phyloP scores from a whole-genome alignment of 495 filamentous ascomycete genomes.

The Massariosphaeria phaeospora region DNA sequence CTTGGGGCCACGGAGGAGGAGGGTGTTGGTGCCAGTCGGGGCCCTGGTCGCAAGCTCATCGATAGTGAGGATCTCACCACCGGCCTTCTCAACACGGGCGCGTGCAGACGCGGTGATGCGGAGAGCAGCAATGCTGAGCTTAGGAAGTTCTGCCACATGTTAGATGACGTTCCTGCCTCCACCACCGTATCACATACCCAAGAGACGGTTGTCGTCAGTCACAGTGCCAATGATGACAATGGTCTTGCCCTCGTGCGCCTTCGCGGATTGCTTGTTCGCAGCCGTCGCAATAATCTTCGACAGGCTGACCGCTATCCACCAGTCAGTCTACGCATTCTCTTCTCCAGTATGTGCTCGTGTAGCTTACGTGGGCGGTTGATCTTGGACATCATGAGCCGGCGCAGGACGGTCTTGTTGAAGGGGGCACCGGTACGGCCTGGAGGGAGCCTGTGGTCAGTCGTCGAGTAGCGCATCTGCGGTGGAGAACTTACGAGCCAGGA shows the following conservation, averaged over 20 bases:
- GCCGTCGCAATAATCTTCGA: constrained; percentile 76
- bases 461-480: background rate
- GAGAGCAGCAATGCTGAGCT: constrained; percentile 85
- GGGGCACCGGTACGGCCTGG: constrained; percentile 87
- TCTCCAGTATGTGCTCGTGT: background rate
- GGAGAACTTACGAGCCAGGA: constrained; percentile 80
- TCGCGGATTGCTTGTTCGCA: constrained; percentile 51
- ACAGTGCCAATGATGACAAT: constrained; percentile 86
- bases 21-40: constrained; percentile 89
- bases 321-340: background rate
- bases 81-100: constrained; percentile 84
- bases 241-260: constrained; percentile 77
- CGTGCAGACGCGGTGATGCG: constrained; percentile 94
- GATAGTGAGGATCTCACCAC: constrained; percentile 88
- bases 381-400: constrained; percentile 93
- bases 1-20: constrained; percentile 94
- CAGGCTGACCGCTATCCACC: constrained; percentile 62
- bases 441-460: constrained; percentile 9
- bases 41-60: constrained; percentile 92
- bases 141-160: constrained; percentile 68
- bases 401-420: constrained; percentile 97
- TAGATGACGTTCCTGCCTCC: background rate
- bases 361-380: constrained; percentile 77
- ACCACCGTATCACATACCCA: background rate
- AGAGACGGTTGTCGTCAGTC: constrained; percentile 80